Evolutionary conservation across 495 filamentous ascomycete species (phyloP).

Genomic region (Hyaloscypha variabilis): DNA sequence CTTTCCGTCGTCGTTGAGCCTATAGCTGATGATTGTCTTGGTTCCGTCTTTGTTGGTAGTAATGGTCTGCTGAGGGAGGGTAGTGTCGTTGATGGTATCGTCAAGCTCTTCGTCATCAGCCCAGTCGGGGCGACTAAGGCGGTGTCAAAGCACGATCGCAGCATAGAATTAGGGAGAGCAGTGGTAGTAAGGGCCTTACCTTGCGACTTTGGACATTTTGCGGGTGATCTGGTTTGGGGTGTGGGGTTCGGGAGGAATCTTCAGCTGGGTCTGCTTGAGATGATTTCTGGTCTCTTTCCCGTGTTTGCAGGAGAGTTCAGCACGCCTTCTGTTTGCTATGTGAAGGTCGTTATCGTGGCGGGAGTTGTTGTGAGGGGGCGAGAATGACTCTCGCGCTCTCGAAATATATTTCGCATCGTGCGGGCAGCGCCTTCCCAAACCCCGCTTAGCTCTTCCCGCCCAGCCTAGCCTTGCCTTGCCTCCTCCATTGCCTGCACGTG

Average conservation of each 20-base stretch:
- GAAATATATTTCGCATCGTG: background rate
- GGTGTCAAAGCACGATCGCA: background rate
- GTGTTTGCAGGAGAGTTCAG: background rate
- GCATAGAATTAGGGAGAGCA: constrained; percentile 3
- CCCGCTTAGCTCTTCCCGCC: background rate
- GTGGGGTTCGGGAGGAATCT: constrained; percentile 1
- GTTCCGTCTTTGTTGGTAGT: constrained; percentile 97
- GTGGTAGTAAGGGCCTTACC: constrained; percentile 20
- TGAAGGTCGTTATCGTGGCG: background rate
- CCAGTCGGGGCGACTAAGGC: constrained; percentile 66
- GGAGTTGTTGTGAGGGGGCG: background rate
- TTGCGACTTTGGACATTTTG: constrained; percentile 33
- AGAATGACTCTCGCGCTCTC: background rate
- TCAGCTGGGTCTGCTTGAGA: background rate
- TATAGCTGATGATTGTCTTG: constrained; percentile 90
- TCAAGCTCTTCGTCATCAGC: constrained; percentile 94
- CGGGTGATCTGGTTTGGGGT: constrained; percentile 13
- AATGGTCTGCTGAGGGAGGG: constrained; percentile 82
- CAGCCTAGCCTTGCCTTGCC: no score
- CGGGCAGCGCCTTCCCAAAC: background rate
- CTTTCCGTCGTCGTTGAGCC: constrained; percentile 89
- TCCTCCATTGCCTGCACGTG: no score
- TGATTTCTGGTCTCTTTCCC: background rate
- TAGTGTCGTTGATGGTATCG: constrained; percentile 68
- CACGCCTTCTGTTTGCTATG: background rate